Evolutionary conservation across 352 stramenopile species (phyloP).

Genomic region (Phytophthora pluvialis): DNA sequence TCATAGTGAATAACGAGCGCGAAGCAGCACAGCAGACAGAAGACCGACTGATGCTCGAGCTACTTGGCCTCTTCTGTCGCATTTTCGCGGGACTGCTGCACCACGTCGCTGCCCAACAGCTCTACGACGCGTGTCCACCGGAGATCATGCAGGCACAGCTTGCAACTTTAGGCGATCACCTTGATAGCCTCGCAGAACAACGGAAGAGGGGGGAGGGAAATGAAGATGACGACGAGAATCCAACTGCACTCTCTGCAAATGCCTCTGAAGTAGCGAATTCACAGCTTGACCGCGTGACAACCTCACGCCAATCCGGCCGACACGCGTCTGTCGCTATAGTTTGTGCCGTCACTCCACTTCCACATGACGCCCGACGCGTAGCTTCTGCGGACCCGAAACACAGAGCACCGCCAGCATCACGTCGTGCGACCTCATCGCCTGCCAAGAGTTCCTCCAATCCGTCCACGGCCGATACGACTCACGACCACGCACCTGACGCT

Average conservation of each 20-base stretch:
- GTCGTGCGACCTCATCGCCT: constrained; percentile 3
- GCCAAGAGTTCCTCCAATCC: neutral
- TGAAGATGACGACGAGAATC: neutral
- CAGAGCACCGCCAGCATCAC: constrained; percentile 6
- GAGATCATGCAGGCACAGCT: constrained; percentile 62
- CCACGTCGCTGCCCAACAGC: constrained; percentile 56
- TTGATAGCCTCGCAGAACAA: constrained; percentile 24
- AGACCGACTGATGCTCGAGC: constrained; percentile 58
- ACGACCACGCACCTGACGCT: neutral
- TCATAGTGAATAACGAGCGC: constrained; percentile 46
- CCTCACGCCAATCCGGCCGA: constrained; percentile 16
- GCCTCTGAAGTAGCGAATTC: neutral
- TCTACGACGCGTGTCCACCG: constrained; percentile 50
- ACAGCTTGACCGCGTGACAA: constrained; percentile 1
- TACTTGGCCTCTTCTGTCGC: constrained; percentile 61
- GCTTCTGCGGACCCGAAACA: constrained; percentile 28
- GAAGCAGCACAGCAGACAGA: constrained; percentile 50
- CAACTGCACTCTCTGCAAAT: neutral
- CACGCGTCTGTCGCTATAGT: constrained; percentile 19
- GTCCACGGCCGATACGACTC: neutral
- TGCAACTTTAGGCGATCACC: constrained; percentile 46
- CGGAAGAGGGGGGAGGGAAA: constrained; percentile 18
- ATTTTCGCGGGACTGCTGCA: constrained; percentile 68
- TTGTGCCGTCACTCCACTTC: neutral
- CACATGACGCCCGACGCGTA: constrained; percentile 13